phyloP scores from a whole-genome alignment of 2,329 filamentous ascomycete genomes.

The Pseudocercospora eumusae region DNA sequence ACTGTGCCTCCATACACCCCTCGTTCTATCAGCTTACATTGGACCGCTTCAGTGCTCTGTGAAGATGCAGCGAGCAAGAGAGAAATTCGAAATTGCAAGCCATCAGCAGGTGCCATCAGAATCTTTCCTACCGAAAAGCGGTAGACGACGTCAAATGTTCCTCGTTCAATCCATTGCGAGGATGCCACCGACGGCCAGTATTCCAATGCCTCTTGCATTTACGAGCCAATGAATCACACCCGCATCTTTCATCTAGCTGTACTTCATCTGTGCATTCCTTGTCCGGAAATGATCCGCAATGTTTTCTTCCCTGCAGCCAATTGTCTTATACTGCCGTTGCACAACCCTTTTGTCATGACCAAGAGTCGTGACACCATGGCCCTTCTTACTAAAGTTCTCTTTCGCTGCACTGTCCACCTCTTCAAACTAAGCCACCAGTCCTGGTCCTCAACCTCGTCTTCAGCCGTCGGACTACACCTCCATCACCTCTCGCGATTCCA shows the following conservation, averaged over 20 bases:
- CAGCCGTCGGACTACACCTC: not conserved
- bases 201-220: not conserved
- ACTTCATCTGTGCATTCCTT: not conserved
- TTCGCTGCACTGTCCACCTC: not conserved
- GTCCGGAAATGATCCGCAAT: not conserved
- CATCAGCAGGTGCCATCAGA: too few relatives aligned
- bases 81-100: too few relatives aligned
- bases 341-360: not conserved
- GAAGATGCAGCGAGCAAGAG: too few relatives aligned
- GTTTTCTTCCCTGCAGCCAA: not conserved
- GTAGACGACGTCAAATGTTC: too few relatives aligned
- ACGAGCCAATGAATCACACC: not conserved
- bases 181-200: not conserved
- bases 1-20: too few relatives aligned
- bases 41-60: too few relatives aligned
- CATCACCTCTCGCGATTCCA: constrained; percentile 17
- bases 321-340: not conserved
- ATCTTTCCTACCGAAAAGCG: too few relatives aligned
- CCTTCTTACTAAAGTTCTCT: not conserved
- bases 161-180: too few relatives aligned
- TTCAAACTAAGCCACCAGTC: not conserved
- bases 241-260: not conserved
- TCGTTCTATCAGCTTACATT: too few relatives aligned
- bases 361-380: not conserved
- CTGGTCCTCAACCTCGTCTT: not conserved